Evolutionary conservation across 2,329 filamentous ascomycete species (phyloP).

Genomic region (Xylaria sp.): DNA sequence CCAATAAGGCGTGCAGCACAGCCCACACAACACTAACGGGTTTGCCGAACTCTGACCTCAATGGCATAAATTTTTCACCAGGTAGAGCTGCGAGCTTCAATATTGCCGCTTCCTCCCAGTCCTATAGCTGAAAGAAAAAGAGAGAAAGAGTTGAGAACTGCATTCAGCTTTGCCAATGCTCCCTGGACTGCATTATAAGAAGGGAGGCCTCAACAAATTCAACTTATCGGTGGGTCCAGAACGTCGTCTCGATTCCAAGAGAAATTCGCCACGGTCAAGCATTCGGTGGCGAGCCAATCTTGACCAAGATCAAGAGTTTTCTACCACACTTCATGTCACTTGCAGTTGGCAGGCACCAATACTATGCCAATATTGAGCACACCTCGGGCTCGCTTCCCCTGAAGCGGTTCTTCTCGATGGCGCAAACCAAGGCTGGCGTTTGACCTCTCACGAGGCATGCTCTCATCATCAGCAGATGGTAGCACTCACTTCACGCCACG

Average conservation of each 20-base stretch:
- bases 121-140: neutral
- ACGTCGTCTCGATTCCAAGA: neutral
- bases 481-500: neutral
- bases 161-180: neutral
- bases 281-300: conserved; percentile 9
- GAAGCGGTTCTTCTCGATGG: neutral
- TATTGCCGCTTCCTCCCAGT: neutral
- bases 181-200: neutral
- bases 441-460: neutral
- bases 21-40: neutral
- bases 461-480: conserved; percentile 17
- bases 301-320: neutral
- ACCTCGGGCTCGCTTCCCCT: neutral
- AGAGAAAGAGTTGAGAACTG: neutral
- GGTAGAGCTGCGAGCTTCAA: neutral
- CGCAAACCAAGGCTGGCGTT: neutral
- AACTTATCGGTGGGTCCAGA: neutral
- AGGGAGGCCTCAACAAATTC: neutral
- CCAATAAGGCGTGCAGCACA: neutral
- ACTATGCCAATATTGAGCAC: conserved; percentile 1
- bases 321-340: neutral
- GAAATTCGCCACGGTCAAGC: neutral
- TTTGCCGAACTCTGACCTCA: neutral
- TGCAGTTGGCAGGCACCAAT: neutral
- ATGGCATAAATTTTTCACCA: neutral